phyloP scores from a whole-genome alignment of 148 eudicot genomes.

The Rheum nobile region DNA sequence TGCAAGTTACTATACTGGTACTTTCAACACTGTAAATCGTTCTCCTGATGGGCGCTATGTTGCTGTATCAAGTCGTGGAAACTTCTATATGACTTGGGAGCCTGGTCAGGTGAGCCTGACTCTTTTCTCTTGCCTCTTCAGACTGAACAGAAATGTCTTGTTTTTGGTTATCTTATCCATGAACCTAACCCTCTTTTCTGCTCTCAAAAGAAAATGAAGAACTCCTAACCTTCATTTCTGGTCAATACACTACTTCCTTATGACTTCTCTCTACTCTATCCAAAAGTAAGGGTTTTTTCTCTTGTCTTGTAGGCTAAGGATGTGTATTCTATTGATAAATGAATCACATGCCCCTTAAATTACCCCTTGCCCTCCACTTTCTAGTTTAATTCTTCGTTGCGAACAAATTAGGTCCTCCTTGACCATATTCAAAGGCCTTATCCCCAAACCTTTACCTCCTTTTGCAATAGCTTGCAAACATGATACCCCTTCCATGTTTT shows the following conservation, averaged over 20 bases:
- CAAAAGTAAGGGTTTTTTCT: background rate
- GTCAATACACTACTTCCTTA: background rate
- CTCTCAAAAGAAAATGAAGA: background rate
- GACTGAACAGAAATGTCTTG: background rate
- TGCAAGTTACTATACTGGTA: constrained; percentile 98
- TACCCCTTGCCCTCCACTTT: too few relatives aligned
- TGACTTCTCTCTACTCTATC: background rate
- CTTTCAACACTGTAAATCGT: constrained; percentile 91
- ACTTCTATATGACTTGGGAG: constrained; percentile 95
- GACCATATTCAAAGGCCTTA: background rate
- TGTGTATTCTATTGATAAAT: background rate
- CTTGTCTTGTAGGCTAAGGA: background rate
- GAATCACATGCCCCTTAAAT: too few relatives aligned
- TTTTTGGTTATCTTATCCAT: background rate
- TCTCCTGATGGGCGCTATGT: constrained; percentile 97
- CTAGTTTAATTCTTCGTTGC: too few relatives aligned
- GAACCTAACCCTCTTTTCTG: background rate
- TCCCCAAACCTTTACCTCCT: background rate
- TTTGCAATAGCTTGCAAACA: background rate
- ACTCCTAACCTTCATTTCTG: background rate
- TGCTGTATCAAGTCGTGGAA: constrained; percentile 99
- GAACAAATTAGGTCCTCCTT: too few relatives aligned
- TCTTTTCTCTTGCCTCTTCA: background rate
- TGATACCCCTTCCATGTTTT: background rate
- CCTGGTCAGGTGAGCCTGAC: constrained; percentile 77